Evolutionary conservation across 148 eudicot species (phyloP).

Genomic region (Chenopodium berlandieri): DNA sequence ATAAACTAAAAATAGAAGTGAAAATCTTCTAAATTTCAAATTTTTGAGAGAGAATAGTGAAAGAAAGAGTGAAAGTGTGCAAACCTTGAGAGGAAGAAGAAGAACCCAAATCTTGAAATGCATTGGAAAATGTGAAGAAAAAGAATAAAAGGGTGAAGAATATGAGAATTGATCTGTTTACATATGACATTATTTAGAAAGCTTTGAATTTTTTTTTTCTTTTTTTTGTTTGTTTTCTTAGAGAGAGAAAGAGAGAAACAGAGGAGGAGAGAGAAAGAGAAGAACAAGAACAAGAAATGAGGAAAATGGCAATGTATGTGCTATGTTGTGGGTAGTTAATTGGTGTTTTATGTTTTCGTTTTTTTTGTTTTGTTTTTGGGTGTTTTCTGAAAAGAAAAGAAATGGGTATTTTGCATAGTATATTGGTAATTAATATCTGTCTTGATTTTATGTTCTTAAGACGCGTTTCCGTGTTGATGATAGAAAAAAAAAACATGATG

Average conservation of each 20-base stretch:
- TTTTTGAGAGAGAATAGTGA: too few species aligned
- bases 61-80: neutral
- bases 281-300: neutral
- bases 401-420: neutral
- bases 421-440: neutral
- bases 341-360: neutral
- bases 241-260: neutral
- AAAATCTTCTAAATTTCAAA: neutral
- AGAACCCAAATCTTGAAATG: conserved; percentile 13
- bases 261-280: neutral
- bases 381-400: neutral
- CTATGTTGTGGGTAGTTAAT: neutral
- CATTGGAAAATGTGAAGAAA: conserved; percentile 16
- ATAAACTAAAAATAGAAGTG: neutral
- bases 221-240: neutral
- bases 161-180: conserved; percentile 17
- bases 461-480: neutral
- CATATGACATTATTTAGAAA: conserved; percentile 18
- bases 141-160: conserved; percentile 4
- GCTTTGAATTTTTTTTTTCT: neutral
- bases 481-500: too few species aligned
- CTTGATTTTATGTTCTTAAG: neutral
- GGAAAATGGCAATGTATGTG: neutral
- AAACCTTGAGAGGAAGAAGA: conserved; percentile 26
- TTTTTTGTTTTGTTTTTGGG: neutral